Evolutionary conservation across 1,139 yeast genomes (phyloP).

Genomic region (Candida labiduridarum): DNA sequence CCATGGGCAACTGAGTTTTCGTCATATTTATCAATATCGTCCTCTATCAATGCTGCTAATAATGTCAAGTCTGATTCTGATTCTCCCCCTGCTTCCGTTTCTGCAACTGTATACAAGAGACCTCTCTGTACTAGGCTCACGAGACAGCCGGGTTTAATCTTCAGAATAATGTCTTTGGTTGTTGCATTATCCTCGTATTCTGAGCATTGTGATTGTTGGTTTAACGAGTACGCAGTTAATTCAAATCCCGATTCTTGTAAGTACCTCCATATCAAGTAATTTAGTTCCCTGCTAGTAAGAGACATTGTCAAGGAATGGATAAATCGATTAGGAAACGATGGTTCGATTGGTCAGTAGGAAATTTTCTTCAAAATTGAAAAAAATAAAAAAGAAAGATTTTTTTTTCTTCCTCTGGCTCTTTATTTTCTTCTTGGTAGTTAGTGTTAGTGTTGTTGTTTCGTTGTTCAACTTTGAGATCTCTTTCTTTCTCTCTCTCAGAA

Average conservation of each 20-base stretch:
- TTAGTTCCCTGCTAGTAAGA: conserved; percentile 79
- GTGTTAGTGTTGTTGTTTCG: not conserved
- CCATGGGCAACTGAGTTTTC: conserved; percentile 6
- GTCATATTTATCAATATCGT: conserved; percentile 19
- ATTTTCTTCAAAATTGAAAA: not conserved
- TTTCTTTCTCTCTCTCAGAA: not conserved
- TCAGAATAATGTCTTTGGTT: conserved; percentile 52
- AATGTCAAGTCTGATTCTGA: conserved; percentile 29
- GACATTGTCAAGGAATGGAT: conserved; percentile 53
- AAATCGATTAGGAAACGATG: not conserved
- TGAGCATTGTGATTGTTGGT: conserved; percentile 69
- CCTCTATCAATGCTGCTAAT: conserved; percentile 33
- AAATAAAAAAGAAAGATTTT: not conserved
- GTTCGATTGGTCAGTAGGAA: not conserved
- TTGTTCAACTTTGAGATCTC: conserved; percentile 1
- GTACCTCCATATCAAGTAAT: conserved; percentile 91
- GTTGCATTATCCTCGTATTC: conserved; percentile 50
- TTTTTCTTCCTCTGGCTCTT: not conserved
- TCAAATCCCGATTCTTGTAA: conserved; percentile 86
- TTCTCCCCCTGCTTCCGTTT: conserved; percentile 25
- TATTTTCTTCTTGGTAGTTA: not conserved
- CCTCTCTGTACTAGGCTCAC: conserved; percentile 87
- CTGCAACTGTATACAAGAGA: conserved; percentile 58
- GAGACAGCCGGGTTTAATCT: conserved; percentile 64
- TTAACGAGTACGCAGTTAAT: conserved; percentile 78